Base-by-base conservation (phyloP, 129 eudicot genomes). In the Escallonia herrerae region DNA sequence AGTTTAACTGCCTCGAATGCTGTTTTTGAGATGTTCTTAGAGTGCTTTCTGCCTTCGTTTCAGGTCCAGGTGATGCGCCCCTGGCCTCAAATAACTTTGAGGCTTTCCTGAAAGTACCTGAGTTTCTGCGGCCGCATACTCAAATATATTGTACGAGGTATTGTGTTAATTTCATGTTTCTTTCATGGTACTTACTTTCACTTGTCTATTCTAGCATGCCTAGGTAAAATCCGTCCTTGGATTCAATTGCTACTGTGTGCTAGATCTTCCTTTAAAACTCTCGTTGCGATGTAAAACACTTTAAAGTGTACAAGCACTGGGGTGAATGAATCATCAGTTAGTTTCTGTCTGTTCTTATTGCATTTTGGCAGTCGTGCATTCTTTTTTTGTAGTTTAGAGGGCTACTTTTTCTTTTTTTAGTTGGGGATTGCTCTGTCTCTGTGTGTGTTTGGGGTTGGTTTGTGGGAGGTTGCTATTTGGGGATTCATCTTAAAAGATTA, bases 101-200 rank as follows among this genome's bases (percentile, higher is more conserved):
- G 69, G 90, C 97, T 65, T 91, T 93, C 76, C 70, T 93, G 61
- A 93, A 88, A 77, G 95, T 93, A 71, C 98, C 98, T 8, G 95
- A 84, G 72, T 93, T 81, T 75, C 85, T 93, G 9, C 96, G 98
- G 46, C 96, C 98, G 54, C 91, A 85, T 76, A 93, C 90, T 43
- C 98, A 93, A 80, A 93, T 93, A 72, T 93, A 88, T 52, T 93
- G 98, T 77, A 93, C 98, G 53, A 93, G 98, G 98, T 93, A 88
- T 62, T 62, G 14, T 39, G 56, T 22, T 64, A 53, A 40, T 56
- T 22, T 22, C 33, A 1, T 64, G 5, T 9, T 58, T 64, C 50
- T 43, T 55, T 58, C 52, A 57, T 7, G 15, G 52, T 40, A 60
- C 60, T 48, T 40, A 15, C 6, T 22, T 41, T 10, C n/a, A 39